Conservation (phyloP, 306 rosid species). For the Ormosia emarginata region DNA sequence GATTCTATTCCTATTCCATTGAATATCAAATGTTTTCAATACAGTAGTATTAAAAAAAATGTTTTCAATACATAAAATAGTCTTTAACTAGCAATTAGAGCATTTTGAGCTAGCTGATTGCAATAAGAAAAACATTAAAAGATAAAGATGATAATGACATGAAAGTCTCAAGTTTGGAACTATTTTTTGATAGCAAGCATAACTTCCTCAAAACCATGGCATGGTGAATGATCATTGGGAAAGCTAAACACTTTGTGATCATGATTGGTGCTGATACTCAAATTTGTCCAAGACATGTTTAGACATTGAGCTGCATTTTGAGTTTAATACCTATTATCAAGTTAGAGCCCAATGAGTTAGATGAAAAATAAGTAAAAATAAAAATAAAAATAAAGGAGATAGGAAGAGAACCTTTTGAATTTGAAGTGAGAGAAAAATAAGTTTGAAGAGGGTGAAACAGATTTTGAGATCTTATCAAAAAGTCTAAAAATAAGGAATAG, state of each 20-base stretch:
- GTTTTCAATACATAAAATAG: neutral
- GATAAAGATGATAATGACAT: constrained; percentile 41
- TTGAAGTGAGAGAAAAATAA: too few species aligned
- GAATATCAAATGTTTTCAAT: neutral
- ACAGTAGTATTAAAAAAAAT: too few species aligned
- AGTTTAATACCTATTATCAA: too few species aligned
- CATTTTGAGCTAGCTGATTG: neutral
- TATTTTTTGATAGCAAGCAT: constrained; percentile 67
- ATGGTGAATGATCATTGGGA: constrained; percentile 71
- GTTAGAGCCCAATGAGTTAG: too few species aligned
- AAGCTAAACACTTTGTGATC: constrained; percentile 88
- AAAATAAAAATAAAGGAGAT: too few species aligned
- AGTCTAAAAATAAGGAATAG: too few species aligned
- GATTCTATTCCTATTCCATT: neutral
- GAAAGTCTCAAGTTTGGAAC: constrained; percentile 71
- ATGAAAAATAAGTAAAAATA: too few species aligned
- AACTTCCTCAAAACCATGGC: constrained; percentile 92
- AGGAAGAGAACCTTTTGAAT: too few species aligned
- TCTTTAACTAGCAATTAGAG: neutral
- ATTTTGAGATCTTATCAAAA: too few species aligned
- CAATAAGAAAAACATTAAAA: neutral
- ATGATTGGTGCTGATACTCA: constrained; percentile 45
- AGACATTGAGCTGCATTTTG: too few species aligned
- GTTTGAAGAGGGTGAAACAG: too few species aligned
- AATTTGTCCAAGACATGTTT: too few species aligned